Percentiles rank a stretch among this genome's conserved stretches.
Evolutionary conservation across 1,139 yeast genomes (phyloP).

Genomic region (Suhomyces choctaworum): DNA sequence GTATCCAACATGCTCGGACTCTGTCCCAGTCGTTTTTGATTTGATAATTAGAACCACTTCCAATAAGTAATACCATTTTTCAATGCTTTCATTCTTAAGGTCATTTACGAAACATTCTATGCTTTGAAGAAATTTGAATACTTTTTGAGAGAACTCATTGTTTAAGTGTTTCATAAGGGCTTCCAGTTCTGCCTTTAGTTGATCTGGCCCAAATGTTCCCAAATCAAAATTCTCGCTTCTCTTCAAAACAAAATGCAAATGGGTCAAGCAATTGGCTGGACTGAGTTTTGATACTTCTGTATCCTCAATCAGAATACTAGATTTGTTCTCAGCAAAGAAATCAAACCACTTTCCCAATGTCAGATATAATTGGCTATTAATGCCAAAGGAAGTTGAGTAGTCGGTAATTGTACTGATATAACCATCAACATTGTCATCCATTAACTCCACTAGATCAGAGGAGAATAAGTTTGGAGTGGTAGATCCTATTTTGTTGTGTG

Average conservation of each 20-base stretch:
- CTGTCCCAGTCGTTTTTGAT: constrained; percentile 5
- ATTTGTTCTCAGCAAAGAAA: constrained; percentile 16
- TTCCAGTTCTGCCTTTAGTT: constrained; percentile 14
- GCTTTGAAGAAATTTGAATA: constrained; percentile 7
- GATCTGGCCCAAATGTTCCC: constrained; percentile 17
- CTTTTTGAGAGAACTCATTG: constrained; percentile 16
- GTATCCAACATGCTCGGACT: background rate
- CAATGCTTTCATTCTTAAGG: constrained; percentile 1
- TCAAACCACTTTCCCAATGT: constrained; percentile 28
- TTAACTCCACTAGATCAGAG: constrained; percentile 22
- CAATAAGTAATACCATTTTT: constrained; percentile 9
- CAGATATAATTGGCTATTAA: constrained; percentile 15
- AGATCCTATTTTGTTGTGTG: background rate
- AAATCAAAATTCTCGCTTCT: constrained; percentile 1
- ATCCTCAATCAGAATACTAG: constrained; percentile 12
- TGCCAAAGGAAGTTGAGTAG: constrained; percentile 6
- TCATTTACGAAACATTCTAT: constrained; percentile 3
- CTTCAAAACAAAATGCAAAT: constrained; percentile 9
- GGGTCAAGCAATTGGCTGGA: constrained; percentile 16
- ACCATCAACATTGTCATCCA: constrained; percentile 29
- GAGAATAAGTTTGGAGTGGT: constrained; percentile 18
- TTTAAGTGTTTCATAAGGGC: constrained; percentile 13
- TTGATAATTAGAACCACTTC: constrained; percentile 11
- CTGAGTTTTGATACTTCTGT: constrained; percentile 10
- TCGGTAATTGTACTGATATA: constrained; percentile 21